Base-by-base conservation (phyloP, 768 basidiomycete genomes). In the Termitomyces sp. region DNA sequence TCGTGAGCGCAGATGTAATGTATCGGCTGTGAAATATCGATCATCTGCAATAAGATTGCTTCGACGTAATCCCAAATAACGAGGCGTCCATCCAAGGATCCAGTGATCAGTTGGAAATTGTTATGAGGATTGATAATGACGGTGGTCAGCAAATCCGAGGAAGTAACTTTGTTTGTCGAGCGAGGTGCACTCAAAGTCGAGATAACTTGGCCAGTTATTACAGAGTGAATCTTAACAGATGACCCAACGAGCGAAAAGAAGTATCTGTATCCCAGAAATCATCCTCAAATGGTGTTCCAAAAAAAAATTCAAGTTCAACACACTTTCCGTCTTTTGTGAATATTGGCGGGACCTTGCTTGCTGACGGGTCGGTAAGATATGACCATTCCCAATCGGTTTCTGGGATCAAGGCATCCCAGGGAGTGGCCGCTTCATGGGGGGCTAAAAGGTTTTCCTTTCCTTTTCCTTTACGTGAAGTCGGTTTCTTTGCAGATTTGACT, bases 41-140 rank as follows among this genome's bases (percentile, higher is more conserved):
- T 80, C 2, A 86, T 90, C 57, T 85, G 83, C 56, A 98, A 73
- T 11, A 97, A 71, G 8, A 77, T 74, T 5, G 86, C 93, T 56
- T 97, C 94, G 37, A 95, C 72, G 68, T 89, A 95, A 71, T 98
- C 93, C 97, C 97, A 99, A 24, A 97, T 72, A 66, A 90, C 82
- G 58, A 98, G 70, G 35, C 77, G 79, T n/a, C 94, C 96, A 61
- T 93, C 88, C 56, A 85, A 64, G 8, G 91, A 90, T 46, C 84
- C 86, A 11, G 93, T 93, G 60, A 98, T 83, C 59, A 99, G 71
- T 68, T 98, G 97, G 60, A 93, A 90, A 24, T 84, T 77, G 70
- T 97, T 98, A 58, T 85, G 79, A 14, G 97, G 93, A 66, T 84
- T 88, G 53, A 98, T 71, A 40, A 85, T 72, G 40, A 87, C 81